phyloP scores from a whole-genome alignment of 202 grass and related monocot genomes.

The Dendrocalamus latiflorus region DNA sequence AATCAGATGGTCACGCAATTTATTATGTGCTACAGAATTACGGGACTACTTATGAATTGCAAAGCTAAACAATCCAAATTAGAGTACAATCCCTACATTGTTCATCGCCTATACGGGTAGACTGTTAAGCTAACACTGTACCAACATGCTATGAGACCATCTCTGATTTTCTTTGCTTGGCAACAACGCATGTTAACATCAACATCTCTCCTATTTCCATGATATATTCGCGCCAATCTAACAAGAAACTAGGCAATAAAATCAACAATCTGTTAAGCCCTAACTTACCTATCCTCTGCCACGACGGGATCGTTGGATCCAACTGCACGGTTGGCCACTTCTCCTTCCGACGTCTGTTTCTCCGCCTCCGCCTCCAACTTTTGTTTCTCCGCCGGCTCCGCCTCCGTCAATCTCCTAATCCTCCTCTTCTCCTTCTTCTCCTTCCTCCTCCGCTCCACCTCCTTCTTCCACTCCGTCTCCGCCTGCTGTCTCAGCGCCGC shows the following conservation, averaged over 20 bases:
- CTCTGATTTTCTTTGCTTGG: not conserved
- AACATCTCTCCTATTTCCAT: not conserved
- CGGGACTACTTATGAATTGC: not conserved
- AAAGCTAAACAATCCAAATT: not conserved
- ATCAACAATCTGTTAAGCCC: not conserved
- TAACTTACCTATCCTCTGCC: conserved; percentile 35
- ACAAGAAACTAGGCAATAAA: not conserved
- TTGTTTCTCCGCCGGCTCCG: conserved; percentile 10
- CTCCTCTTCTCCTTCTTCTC: conserved; percentile 61
- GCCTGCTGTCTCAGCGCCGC: not conserved
- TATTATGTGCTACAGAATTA: not conserved
- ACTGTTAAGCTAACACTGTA: not conserved
- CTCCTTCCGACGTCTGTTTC: not conserved
- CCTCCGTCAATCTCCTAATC: conserved; percentile 42
- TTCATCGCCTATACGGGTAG: not conserved
- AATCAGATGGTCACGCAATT: not conserved
- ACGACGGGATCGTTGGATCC: not conserved
- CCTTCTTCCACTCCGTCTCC: conserved; percentile 4
- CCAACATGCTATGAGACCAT: not conserved
- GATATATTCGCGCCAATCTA: not conserved
- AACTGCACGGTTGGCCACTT: not conserved
- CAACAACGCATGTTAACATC: not conserved
- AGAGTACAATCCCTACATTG: too few relatives aligned
- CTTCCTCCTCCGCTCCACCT: conserved; percentile 29
- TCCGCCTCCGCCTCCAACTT: not conserved